Evolutionary conservation across 2,329 filamentous ascomycete species (phyloP).

Genomic region (Penicillium griseofulvum): DNA sequence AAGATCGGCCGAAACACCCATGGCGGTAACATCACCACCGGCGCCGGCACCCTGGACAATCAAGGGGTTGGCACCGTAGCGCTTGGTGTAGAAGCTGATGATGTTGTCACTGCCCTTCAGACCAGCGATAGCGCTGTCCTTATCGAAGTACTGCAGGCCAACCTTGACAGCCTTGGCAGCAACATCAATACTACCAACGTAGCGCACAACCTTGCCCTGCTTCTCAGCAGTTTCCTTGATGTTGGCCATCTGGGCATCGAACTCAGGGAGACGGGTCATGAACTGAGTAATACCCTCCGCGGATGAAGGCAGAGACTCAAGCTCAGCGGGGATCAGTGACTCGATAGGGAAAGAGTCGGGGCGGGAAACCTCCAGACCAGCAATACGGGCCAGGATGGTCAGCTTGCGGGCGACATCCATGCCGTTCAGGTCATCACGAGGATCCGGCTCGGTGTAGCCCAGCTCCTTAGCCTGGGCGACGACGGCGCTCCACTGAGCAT

Average conservation of each 20-base stretch:
- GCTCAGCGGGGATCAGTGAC: constrained; percentile 82
- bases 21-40: constrained; percentile 92
- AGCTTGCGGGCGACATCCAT: constrained; percentile 92
- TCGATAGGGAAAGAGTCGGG: constrained; percentile 91
- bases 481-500: constrained; percentile 81
- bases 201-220: constrained; percentile 88
- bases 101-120: constrained; percentile 98
- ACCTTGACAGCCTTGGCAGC: constrained; percentile 80
- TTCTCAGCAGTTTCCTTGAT: constrained; percentile 80
- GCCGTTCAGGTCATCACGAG: constrained; percentile 81
- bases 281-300: constrained; percentile 71
- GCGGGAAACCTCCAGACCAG: constrained; percentile 75
- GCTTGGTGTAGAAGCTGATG: constrained; percentile 96
- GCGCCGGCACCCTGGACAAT: constrained; percentile 94
- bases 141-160: constrained; percentile 84
- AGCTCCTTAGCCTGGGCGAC: constrained; percentile 89
- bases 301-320: constrained; percentile 67
- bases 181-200: constrained; percentile 90
- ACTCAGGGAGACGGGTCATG: constrained; percentile 72
- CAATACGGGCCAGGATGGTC: constrained; percentile 86
- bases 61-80: constrained; percentile 85
- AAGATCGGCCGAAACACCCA: constrained; percentile 93
- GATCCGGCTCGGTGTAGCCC: constrained; percentile 88
- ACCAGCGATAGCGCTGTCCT: constrained; percentile 84
- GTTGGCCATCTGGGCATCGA: constrained; percentile 86